Base-by-base conservation (phyloP, 169 alveolate genomes). In the Cryptosporidium viatorum region DNA sequence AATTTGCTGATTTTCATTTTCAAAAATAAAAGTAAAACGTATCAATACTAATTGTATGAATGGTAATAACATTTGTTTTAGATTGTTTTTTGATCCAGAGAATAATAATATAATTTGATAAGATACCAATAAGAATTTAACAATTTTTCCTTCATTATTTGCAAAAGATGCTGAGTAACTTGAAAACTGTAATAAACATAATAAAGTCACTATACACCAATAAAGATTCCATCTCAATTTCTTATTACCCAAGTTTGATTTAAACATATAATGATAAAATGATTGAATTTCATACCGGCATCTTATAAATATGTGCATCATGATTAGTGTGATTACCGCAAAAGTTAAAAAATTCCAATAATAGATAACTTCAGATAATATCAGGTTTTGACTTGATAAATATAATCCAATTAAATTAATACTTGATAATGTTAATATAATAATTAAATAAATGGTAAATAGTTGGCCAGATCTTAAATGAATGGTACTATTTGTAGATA, bases 81-180 rank as follows among this genome's bases (percentile, higher is more conserved):
- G 12, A 65, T 59, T 80, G 26, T 8, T 59, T 33, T 80, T 80
- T 31, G 55, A 29, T 10, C 89, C 89, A 23, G 74, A 35, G 41
- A 80, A 62, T 41, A 80, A 43, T 14, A 31, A n/a, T 62, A 80
- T 43, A 23, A 80, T 80, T 6, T 80, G 73, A 43, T 60, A 62
- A 26, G 80, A 43, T 9, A 58, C 60, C 39, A 80, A 43, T 39
- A 80, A 31, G 12, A 80, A 80, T 43, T 33, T 39, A 12, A 80
- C 89, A 12, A 65, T 50, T 10, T 43, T 60, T 0, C 26, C 31
- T 37, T 80, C 89, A 65, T 62, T 62, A 8, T 9, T 41, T 4
- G 70, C 67, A 31, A 80, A 65, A 0, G 75, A 35, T 6, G 67
- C 89, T 23, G 89, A 80, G 43, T 62, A 65, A 48, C 75, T 80